Percentiles rank a stretch among this genome's conserved stretches.
Conservation (phyloP, 768 basidiomycete species). For the Amanita pseudoporphyria region DNA sequence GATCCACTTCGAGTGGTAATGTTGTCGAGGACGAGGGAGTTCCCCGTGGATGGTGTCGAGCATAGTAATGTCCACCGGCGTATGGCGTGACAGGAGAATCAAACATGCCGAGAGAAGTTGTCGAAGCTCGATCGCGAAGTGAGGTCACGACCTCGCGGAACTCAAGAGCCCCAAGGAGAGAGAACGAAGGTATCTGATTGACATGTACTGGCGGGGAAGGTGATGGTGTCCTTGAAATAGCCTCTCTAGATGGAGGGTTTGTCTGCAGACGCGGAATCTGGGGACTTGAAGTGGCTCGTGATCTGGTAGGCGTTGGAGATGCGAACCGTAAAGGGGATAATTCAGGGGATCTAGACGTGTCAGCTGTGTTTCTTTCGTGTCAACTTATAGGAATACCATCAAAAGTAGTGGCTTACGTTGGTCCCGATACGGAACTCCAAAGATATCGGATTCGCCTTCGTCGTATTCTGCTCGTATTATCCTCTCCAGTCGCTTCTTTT, state of each 20-base stretch:
- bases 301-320: constrained; percentile 24
- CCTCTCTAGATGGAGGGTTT: constrained; percentile 23
- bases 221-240: constrained; percentile 42
- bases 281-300: constrained; percentile 32
- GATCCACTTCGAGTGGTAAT: constrained; percentile 9
- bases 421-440: constrained; percentile 48
- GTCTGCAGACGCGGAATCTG: constrained; percentile 25
- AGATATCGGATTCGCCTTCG: constrained; percentile 29
- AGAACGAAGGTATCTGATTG: constrained; percentile 70
- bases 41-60: constrained; percentile 11
- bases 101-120: constrained; percentile 50
- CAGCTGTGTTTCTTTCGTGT: constrained; percentile 7
- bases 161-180: constrained; percentile 90
- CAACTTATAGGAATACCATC: constrained; percentile 2
- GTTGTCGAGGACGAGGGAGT: constrained; percentile 12
- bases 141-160: constrained; percentile 87
- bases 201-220: constrained; percentile 30
- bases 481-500: constrained; percentile 35
- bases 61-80: constrained; percentile 66
- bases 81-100: constrained; percentile 62
- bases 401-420: constrained; percentile 34
- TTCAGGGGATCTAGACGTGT: constrained; percentile 11
- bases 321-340: constrained; percentile 20
- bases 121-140: constrained; percentile 59
- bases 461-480: constrained; percentile 51